phyloP scores from a whole-genome alignment of 148 eudicot genomes.

The Euryodendron excelsum region DNA sequence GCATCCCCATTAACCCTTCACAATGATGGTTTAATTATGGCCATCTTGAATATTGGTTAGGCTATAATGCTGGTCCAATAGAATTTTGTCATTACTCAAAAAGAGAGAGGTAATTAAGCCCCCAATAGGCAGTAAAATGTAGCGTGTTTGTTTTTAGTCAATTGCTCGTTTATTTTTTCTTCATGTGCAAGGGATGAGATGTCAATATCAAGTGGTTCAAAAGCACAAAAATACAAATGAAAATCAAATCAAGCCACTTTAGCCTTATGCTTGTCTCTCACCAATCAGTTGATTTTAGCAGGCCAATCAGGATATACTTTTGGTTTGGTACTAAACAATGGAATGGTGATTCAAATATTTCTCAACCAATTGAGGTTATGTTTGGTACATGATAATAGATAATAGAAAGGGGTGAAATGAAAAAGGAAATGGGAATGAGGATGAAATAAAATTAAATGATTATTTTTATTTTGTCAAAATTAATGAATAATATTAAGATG shows the following conservation, averaged over 20 bases:
- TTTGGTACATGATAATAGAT: no score
- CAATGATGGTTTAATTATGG: constrained; percentile 13
- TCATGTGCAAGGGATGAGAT: constrained; percentile 4
- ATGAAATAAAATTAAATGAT: no score
- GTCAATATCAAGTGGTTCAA: not conserved
- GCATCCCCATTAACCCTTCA: not conserved
- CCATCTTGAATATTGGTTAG: constrained; percentile 8
- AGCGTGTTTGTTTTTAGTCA: not conserved
- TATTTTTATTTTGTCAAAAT: no score
- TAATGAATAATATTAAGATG: no score
- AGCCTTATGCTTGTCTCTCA: not conserved
- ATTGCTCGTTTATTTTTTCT: not conserved
- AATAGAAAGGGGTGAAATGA: no score
- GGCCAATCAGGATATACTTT: not conserved
- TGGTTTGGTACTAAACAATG: no score
- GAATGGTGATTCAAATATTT: no score
- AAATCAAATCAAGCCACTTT: no score
- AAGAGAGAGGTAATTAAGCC: not conserved
- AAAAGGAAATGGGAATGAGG: no score
- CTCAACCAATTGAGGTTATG: no score
- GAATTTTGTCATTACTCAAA: not conserved
- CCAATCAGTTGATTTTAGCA: not conserved
- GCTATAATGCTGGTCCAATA: constrained; percentile 1
- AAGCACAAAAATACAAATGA: not conserved
- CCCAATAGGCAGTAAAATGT: not conserved